A percentile compares a stretch with the other conserved stretches of the same genome.
These are phyloP conservation scores for Cyathus striatus DNA, from an alignment of 768 basidiomycete genomes.

Conservation along the genomic window DNA sequence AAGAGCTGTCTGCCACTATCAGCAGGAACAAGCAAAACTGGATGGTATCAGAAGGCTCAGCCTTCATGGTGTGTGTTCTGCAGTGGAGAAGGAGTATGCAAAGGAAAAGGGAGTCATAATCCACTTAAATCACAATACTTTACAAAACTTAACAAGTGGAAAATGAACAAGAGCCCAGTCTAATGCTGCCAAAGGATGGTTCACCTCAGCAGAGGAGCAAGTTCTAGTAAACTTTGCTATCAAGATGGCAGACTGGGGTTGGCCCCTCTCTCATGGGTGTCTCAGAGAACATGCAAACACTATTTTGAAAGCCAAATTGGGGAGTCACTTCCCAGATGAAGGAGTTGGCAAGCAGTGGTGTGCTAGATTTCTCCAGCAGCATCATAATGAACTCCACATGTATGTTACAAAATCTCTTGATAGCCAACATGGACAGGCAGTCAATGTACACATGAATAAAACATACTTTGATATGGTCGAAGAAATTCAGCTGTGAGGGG, in stretches of 20 bases:
- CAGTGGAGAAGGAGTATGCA: conserved; percentile 2
- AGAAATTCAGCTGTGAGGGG: conserved; percentile 10
- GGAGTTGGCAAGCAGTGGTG: conserved; percentile 34
- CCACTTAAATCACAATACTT: conserved; percentile 9
- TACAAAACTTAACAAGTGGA: conserved; percentile 9
- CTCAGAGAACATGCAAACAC: conserved; percentile 28
- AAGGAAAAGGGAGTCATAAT: conserved; percentile 7
- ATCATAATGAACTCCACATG: conserved; percentile 18
- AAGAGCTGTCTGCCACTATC: neutral
- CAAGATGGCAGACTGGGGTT: conserved; percentile 23
- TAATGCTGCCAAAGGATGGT: conserved; percentile 21
- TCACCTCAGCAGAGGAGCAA: conserved; percentile 20
- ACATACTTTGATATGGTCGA: conserved; percentile 28
- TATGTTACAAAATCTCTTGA: conserved; percentile 28
- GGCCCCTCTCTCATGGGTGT: conserved; percentile 25
- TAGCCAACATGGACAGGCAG: conserved; percentile 22
- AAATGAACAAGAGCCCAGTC: conserved; percentile 13
- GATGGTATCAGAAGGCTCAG: neutral
- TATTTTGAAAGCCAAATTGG: conserved; percentile 19
- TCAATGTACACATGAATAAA: conserved; percentile 28
- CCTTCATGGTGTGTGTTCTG: conserved; percentile 3
- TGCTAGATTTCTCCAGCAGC: conserved; percentile 19
- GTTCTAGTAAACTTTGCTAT: conserved; percentile 20
- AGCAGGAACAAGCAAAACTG: conserved; percentile 1
- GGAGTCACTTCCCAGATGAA: conserved; percentile 18